Conservation (phyloP, 768 basidiomycete genomes). For the Lentinula boryana region DNA sequence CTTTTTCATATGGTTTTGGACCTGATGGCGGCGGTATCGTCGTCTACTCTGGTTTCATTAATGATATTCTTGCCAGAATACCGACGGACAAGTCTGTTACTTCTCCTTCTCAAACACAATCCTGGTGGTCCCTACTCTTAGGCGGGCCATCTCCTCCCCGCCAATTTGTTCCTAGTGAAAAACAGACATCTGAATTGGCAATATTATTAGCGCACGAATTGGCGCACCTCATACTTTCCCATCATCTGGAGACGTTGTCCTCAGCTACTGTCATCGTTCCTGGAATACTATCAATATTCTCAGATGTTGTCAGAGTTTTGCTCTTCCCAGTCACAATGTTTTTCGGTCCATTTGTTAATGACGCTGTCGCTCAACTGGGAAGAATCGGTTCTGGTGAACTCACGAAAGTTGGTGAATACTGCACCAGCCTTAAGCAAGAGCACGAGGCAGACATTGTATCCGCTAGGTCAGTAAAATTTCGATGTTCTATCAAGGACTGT, state of each 20-base stretch:
- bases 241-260: constrained; percentile 90
- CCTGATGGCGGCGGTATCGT: constrained; percentile 91
- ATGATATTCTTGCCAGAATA: constrained; percentile 65
- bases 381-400: constrained; percentile 75
- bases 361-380: constrained; percentile 80
- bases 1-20: constrained; percentile 95
- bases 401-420: constrained; percentile 62
- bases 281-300: constrained; percentile 65
- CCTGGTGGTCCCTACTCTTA: constrained; percentile 46
- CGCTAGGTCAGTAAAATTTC: constrained; percentile 46
- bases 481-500: constrained; percentile 1
- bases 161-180: constrained; percentile 57
- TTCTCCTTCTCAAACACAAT: constrained; percentile 17
- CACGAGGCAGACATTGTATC: constrained; percentile 91
- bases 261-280: constrained; percentile 80
- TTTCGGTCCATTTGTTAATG: constrained; percentile 93
- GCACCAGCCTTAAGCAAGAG: constrained; percentile 80
- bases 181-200: constrained; percentile 86
- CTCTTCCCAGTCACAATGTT: constrained; percentile 88
- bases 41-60: constrained; percentile 89
- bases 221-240: constrained; percentile 83
- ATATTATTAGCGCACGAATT: constrained; percentile 92
- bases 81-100: constrained; percentile 20
- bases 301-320: constrained; percentile 72
- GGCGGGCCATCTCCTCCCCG: constrained; percentile 26